Evolutionary conservation across 768 basidiomycete species (phyloP), one percentile per base, ranked within the genome.

Genomic region (Mrakia frigida): DNA sequence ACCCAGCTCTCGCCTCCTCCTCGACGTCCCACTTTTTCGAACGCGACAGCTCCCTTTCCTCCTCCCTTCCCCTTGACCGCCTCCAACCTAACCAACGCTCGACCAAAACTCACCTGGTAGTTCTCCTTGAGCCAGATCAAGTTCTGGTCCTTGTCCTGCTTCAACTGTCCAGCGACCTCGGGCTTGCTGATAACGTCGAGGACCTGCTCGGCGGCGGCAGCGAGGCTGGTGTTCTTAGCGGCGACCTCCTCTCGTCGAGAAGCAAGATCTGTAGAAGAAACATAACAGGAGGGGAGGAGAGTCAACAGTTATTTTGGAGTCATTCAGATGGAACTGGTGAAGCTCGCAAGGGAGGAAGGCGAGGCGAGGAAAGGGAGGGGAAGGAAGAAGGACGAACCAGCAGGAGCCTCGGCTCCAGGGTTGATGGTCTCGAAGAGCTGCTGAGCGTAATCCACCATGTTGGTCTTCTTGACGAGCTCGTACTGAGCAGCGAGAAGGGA

Each of bases 81-180:
- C n/a, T 65, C 18, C 63, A 25, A 35, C 13, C 59, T 3, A 6
- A 25, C 21, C 25, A n/a, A 35, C 16, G n/a, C 21, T 59, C 11
- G 37, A 28, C 25, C 84, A 10, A 73, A 1, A 81, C 90, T 80
- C 82, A 96, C 94, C 78, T 87, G 86, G 85, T 95, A 95, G 82
- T 95, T 90, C 74, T 96, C 94, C 85, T 93, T 93, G 81, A 99
- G 87, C 84, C 94, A 93, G 77, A 92, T 90, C 83, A 98, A 80
- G 83, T 98, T 98, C 86, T 97, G 95, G 80, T 92, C 92, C 86
- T 97, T 97, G 84, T 99, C 97, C 84, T 95, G 93, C 68, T 94
- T 90, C 74, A 99, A 86, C 13, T 93, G 90, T 79, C 94, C 93
- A 9, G 93, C 96, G 35, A 98, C 95, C 79, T 97, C 94, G 1